Conservation (phyloP, 2,329 filamentous ascomycete species). For the Diaporthe sp. region DNA sequence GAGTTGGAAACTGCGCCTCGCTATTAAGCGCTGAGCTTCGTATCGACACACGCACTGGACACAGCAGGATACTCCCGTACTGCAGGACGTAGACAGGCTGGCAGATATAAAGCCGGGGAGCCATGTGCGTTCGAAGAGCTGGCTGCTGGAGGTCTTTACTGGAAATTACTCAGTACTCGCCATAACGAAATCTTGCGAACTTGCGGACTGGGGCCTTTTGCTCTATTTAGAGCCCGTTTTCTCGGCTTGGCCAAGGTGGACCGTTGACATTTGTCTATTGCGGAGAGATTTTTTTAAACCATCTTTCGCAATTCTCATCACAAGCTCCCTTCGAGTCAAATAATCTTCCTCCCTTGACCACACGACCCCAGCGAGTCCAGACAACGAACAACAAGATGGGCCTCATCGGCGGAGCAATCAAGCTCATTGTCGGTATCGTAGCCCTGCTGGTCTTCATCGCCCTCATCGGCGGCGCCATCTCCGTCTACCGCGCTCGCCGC, state of each 20-base stretch:
- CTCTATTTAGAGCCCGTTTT: too few species aligned
- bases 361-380: neutral
- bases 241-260: too few species aligned
- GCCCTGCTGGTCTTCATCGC: neutral
- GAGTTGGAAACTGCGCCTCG: neutral
- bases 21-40: neutral
- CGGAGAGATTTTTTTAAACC: neutral
- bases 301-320: neutral
- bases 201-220: too few species aligned
- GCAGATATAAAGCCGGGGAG: neutral
- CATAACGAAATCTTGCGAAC: too few species aligned
- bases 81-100: neutral
- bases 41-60: neutral
- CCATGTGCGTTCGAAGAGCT: neutral
- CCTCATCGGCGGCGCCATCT: neutral
- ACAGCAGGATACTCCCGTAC: neutral
- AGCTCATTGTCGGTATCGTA: neutral
- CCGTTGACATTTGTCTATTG: too few species aligned
- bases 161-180: too few species aligned
- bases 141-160: too few species aligned
- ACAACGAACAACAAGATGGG: neutral
- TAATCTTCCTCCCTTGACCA: neutral
- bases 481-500: neutral
- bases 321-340: neutral
- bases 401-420: conserved; percentile 1